Evolutionary conservation across 495 filamentous ascomycete species (phyloP), one percentile per base, ranked within the genome.

Genomic region (Penicillium paradoxum): DNA sequence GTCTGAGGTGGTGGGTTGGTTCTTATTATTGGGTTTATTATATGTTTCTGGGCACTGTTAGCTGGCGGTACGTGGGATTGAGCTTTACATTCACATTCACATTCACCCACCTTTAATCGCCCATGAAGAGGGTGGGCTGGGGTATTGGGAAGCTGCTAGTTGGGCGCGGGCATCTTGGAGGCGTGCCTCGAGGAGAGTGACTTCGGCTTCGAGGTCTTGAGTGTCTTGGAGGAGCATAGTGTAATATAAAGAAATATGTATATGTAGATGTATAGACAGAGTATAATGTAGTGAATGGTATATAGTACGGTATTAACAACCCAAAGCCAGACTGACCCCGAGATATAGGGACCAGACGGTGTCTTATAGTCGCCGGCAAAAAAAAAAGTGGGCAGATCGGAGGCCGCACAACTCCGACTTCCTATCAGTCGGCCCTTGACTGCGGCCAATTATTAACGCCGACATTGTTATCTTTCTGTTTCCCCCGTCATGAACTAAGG

Each of bases 141-240:
- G 53, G 36, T 50, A 64, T 50, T 45, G 27, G 29, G 57, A 57
- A 21, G 34, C 49, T 33, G 53, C 60, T 6, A 66, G 51, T 37
- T 59, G 60, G 2, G 57, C 47, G 25, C 63, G 63, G 37, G 63
- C 49, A 25, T 64, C 58, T 21, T 53, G 53, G 1, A 66, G 63
- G 21, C 61, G 60, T 2, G 58, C 46, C 46, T 66, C 63, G 13
- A 66, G 58, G 18, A 61, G 61, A 18, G 53, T 49, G 25, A 64
- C 56, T 25, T 64, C 48, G 15, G 43, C 37, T 34, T 61, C 47
- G 18, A 67, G 36, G 19, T 60, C 55, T 27, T 51, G 45, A 6
- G 37, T 33, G 6, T 21, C 42, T 29, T 56, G 33, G 24, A 52
- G 33, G 15, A 61, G 34, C 57, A 64, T 66, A 4, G 2, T 40